Percentiles rank a stretch among this genome's conserved stretches.
phyloP scores from a whole-genome alignment of 2,329 filamentous ascomycete genomes.

The Chalaropsis thielavioides region DNA sequence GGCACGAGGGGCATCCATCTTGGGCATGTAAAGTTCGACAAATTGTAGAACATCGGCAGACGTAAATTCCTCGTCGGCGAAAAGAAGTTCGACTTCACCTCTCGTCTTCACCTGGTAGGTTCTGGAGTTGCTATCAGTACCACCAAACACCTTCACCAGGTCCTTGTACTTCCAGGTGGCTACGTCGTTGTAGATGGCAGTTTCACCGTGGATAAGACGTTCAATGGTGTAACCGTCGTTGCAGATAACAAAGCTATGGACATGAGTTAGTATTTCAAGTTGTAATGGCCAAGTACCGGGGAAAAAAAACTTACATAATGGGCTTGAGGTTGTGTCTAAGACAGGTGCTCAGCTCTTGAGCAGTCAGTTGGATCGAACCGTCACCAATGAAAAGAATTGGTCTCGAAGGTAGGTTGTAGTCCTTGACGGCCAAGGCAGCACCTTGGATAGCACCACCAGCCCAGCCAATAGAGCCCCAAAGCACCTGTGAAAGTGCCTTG shows the following conservation, averaged over 20 bases:
- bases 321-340: slow-evolving; percentile 58
- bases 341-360: slow-evolving; percentile 74
- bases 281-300: too few relatives aligned
- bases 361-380: slow-evolving; percentile 72
- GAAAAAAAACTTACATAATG: slow-evolving; percentile 49
- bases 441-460: slow-evolving; percentile 44
- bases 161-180: slow-evolving; percentile 58
- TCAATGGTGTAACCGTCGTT: slow-evolving; percentile 87
- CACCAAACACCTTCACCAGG: slow-evolving; percentile 54
- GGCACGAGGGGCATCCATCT: slow-evolving; percentile 59
- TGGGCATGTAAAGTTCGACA: slow-evolving; percentile 70
- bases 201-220: slow-evolving; percentile 71
- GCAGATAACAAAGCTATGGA: slow-evolving; percentile 59
- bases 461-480: slow-evolving; percentile 55
- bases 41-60: slow-evolving; percentile 45
- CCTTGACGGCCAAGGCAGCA: slow-evolving; percentile 60
- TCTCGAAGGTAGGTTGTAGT: slow-evolving; percentile 42
- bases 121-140: slow-evolving; percentile 37
- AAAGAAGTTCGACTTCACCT: slow-evolving; percentile 50
- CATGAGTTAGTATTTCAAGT: slow-evolving; percentile 20
- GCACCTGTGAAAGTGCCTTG: slow-evolving; percentile 65
- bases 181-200: slow-evolving; percentile 70
- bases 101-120: slow-evolving; percentile 56
- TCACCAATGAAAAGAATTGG: slow-evolving; percentile 83
- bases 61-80: slow-evolving; percentile 50